Conservation (phyloP, 2,329 filamentous ascomycete species). For the Rhynchosporium secalis region DNA sequence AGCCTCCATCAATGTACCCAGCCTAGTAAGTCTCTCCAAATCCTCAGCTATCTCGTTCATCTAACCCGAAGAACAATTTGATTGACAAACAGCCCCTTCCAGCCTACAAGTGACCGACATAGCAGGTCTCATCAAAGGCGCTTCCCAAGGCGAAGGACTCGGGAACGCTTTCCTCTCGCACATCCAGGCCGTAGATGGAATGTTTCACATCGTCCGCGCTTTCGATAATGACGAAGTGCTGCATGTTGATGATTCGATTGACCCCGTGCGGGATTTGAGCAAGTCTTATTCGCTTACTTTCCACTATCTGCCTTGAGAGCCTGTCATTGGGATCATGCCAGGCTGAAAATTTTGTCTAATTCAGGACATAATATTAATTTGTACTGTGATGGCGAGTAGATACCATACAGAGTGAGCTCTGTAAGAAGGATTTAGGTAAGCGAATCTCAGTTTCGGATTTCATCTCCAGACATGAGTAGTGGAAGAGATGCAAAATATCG, state of each 20-base stretch:
- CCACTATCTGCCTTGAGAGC: neutral
- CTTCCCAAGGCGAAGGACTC: constrained; percentile 47
- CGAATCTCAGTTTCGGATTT: neutral
- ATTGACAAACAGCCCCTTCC: constrained; percentile 28
- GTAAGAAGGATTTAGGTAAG: constrained; percentile 45
- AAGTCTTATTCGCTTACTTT: constrained; percentile 27
- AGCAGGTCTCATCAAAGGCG: constrained; percentile 48
- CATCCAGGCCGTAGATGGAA: constrained; percentile 49
- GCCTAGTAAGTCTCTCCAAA: constrained; percentile 29
- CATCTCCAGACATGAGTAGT: neutral
- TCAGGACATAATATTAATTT: constrained; percentile 14
- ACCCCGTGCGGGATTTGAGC: constrained; percentile 47
- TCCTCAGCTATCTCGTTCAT: neutral
- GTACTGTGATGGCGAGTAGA: constrained; percentile 32
- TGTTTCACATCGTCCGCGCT: constrained; percentile 48
- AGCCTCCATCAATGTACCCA: constrained; percentile 48
- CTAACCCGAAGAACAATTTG: neutral
- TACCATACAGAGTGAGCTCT: constrained; percentile 45
- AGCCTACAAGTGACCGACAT: constrained; percentile 49
- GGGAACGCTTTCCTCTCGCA: constrained; percentile 49
- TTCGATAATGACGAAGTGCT: constrained; percentile 49
- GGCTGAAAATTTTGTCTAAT: neutral
- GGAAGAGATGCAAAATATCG: neutral
- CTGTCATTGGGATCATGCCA: neutral
- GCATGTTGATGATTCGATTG: constrained; percentile 49